Conservation (phyloP, 2,329 filamentous ascomycete species). For the Ophiostoma ips region DNA sequence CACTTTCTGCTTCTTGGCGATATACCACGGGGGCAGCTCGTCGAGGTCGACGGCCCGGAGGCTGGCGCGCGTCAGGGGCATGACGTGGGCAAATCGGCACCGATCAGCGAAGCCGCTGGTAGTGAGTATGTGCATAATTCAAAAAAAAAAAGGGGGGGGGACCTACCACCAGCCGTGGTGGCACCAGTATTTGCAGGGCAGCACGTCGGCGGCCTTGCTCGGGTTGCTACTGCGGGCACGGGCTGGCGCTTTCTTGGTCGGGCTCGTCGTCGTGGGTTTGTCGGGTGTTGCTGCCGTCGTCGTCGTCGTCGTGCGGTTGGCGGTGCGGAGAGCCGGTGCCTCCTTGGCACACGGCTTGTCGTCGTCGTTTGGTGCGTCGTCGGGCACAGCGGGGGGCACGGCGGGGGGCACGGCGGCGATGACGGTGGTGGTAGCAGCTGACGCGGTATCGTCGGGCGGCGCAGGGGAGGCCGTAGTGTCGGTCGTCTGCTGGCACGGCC, state of each 20-base stretch:
- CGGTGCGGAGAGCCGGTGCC: no score
- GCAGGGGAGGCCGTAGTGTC: no score
- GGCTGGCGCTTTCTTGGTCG: background rate
- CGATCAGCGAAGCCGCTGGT: constrained; percentile 26
- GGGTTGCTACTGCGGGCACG: background rate
- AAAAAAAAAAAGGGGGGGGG: background rate
- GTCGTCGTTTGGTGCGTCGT: no score
- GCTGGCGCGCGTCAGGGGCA: constrained; percentile 29
- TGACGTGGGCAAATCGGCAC: constrained; percentile 32
- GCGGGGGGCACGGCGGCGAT: no score
- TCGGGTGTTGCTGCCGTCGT: no score
- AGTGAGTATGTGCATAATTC: background rate
- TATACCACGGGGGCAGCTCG: constrained; percentile 31
- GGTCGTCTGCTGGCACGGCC: no score
- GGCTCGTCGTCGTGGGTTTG: no score
- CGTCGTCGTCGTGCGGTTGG: no score
- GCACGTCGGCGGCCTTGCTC: constrained; percentile 8
- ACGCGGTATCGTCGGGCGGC: no score
- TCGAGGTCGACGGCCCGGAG: constrained; percentile 28
- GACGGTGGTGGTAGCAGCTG: no score
- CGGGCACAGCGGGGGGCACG: no score
- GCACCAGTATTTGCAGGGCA: constrained; percentile 34
- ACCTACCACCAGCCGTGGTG: constrained; percentile 26
- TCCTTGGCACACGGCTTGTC: no score
- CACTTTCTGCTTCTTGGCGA: constrained; percentile 2